These are phyloP conservation scores for Globisporangium nunn DNA, from an alignment of 352 stramenopile species.

Conservation along the genomic window DNA sequence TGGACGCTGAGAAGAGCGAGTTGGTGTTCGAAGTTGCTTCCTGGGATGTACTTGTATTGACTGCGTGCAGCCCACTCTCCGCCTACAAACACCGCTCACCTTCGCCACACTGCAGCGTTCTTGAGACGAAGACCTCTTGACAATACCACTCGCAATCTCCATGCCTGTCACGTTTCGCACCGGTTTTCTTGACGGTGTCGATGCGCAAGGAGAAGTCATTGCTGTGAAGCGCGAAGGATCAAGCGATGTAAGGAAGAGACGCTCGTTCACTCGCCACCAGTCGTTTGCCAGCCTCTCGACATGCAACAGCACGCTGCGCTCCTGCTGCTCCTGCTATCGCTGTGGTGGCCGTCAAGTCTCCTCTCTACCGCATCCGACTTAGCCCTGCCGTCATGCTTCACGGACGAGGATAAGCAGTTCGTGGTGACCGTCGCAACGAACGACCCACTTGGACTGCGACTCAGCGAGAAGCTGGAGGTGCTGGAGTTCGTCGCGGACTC, in stretches of 20 bases:
- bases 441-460: constrained; percentile 46
- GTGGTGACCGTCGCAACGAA: constrained; percentile 27
- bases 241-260: background rate
- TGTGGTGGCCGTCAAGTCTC: background rate
- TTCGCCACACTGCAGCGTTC: too few relatives aligned
- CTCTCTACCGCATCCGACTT: background rate
- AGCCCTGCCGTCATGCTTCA: constrained; percentile 1
- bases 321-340: background rate
- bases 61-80: too few relatives aligned
- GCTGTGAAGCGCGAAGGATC: background rate
- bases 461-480: constrained; percentile 55
- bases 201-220: too few relatives aligned
- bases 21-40: too few relatives aligned
- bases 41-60: too few relatives aligned
- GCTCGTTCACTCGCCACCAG: background rate
- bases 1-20: too few relatives aligned
- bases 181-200: too few relatives aligned
- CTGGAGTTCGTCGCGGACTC: constrained; percentile 54
- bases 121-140: background rate
- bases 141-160: background rate
- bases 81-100: too few relatives aligned
- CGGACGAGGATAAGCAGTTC: constrained; percentile 36
- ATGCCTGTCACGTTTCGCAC: too few relatives aligned
- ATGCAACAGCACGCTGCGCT: background rate
- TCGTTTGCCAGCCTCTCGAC: background rate